Evolutionary conservation across 768 basidiomycete species (phyloP).

Genomic region (Paxillus rubicundulus): DNA sequence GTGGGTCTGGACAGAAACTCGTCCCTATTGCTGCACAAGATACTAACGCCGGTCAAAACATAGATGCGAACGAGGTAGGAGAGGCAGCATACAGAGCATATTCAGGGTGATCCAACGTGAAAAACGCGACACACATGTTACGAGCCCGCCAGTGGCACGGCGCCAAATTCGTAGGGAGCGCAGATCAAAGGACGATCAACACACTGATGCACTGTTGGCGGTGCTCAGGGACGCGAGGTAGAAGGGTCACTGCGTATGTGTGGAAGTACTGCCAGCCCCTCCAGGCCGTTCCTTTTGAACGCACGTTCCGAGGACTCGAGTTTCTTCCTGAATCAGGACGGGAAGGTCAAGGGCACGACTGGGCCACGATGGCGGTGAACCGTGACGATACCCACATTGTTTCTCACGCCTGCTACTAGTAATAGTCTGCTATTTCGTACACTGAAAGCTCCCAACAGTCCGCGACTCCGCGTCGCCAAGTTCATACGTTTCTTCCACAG

Average conservation of each 20-base stretch:
- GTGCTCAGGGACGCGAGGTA: constrained; percentile 1
- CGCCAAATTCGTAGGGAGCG: neutral
- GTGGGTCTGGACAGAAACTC: constrained; percentile 71
- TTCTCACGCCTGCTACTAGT: neutral
- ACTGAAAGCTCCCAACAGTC: neutral
- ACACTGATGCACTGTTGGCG: neutral
- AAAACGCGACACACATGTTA: constrained; percentile 76
- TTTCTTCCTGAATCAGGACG: too few species aligned
- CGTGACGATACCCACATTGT: neutral
- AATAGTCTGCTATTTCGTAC: neutral
- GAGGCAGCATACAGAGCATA: constrained; percentile 63
- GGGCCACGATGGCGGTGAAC: neutral
- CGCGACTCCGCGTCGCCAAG: neutral
- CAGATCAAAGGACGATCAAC: neutral
- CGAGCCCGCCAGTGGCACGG: neutral
- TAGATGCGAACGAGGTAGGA: constrained; percentile 1
- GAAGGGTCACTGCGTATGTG: constrained; percentile 7
- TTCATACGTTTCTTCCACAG: neutral
- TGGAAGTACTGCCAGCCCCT: neutral
- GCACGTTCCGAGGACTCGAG: constrained; percentile 6
- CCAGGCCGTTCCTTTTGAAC: neutral
- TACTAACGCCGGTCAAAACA: constrained; percentile 38
- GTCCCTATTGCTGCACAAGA: constrained; percentile 76
- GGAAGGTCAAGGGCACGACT: too few species aligned
- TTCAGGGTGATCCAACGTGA: constrained; percentile 71